These are phyloP conservation scores for Microbotryomycetes sp. DNA, from an alignment of 1,284 basidiomycete genomes.

Conservation along the genomic window DNA sequence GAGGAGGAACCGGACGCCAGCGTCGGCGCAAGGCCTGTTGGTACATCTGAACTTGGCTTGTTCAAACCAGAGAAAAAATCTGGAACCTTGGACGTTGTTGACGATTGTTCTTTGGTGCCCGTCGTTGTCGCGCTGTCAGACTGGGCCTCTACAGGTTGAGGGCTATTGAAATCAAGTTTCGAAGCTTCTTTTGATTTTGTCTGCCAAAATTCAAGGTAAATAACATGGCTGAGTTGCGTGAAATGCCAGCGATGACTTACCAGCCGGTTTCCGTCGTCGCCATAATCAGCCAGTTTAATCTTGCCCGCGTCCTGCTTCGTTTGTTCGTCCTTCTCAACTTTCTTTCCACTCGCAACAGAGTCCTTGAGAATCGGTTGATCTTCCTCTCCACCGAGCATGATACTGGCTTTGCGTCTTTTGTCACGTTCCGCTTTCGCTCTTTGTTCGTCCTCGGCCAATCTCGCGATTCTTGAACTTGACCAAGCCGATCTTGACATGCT, in stretches of 20 bases:
- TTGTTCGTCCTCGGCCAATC: constrained; percentile 16
- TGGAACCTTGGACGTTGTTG: no score
- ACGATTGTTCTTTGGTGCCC: no score
- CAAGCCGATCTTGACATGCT: no score
- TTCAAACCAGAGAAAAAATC: neutral
- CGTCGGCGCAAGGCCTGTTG: no score
- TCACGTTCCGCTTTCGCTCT: constrained; percentile 17
- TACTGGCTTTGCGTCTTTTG: constrained; percentile 13
- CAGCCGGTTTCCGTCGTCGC: neutral
- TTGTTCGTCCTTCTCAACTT: neutral
- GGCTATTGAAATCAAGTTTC: neutral
- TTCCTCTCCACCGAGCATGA: constrained; percentile 22
- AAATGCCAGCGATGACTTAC: neutral
- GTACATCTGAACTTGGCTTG: neutral
- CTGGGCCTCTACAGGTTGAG: no score
- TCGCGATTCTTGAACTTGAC: constrained; percentile 10
- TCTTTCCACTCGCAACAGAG: neutral
- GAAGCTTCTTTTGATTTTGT: neutral
- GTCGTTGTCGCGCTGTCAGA: no score
- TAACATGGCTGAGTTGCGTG: neutral
- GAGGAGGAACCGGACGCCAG: no score
- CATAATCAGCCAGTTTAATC: constrained; percentile 21
- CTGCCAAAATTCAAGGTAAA: neutral
- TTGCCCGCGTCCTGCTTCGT: constrained; percentile 7
- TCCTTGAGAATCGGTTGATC: neutral